A percentile compares a stretch with the other conserved stretches of the same genome.
phyloP scores from a whole-genome alignment of 306 rosid species.

The Casuarina cunninghamiana region DNA sequence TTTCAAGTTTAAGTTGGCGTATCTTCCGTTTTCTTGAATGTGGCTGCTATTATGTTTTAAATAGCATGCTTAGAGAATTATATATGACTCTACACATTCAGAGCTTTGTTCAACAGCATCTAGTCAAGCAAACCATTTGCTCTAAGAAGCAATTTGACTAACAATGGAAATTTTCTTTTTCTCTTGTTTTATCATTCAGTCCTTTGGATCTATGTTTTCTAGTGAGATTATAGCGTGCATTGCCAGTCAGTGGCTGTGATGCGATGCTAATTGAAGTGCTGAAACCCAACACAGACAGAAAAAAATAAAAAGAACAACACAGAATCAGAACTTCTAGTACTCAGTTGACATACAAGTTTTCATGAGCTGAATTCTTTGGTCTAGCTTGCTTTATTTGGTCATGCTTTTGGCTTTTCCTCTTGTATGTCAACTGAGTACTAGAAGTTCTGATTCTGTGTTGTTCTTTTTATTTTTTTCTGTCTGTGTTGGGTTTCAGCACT shows the following conservation, averaged over 20 bases:
- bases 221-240: neutral
- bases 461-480: neutral
- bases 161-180: neutral
- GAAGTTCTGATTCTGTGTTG: neutral
- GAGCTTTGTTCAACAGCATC: neutral
- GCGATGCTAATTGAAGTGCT: neutral
- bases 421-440: neutral
- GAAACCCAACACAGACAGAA: too few relatives aligned
- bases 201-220: neutral
- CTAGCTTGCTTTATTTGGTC: neutral
- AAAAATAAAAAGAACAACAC: too few relatives aligned
- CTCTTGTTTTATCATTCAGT: neutral
- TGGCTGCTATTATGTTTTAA: too few relatives aligned
- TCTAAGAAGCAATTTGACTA: neutral
- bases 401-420: neutral
- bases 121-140: constrained; percentile 1
- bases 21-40: too few relatives aligned
- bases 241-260: neutral
- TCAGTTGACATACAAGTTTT: too few relatives aligned
- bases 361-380: too few relatives aligned
- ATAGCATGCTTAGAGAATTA: too few relatives aligned
- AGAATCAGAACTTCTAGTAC: too few relatives aligned
- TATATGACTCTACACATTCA: neutral
- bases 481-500: too few relatives aligned
- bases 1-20: too few relatives aligned